Evolutionary conservation across 495 filamentous ascomycete genomes (phyloP), one percentile per base, ranked within the genome.

Genomic region (Annulohypoxylon bovei): DNA sequence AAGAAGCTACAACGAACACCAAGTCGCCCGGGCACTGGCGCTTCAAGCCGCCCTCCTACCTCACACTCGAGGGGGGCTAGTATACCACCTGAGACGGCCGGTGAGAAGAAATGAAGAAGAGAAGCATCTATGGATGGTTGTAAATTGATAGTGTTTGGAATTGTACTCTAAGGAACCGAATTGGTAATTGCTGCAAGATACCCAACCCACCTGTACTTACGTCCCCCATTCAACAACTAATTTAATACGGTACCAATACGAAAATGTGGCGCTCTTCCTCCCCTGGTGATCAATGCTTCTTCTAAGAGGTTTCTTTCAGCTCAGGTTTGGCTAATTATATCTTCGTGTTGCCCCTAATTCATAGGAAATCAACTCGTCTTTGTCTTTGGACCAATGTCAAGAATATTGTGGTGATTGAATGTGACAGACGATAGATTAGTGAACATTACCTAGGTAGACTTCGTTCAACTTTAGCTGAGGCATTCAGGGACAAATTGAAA

Each of bases 1-100:
- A 81, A 78, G 65, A 86, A 82, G 72, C 56, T 81, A 33, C 70
- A 65, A 73, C 73, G 72, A 61, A 68, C 80, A 30, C 65, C 69
- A 20, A 70, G 68, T 37, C 73, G 78, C 4, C 77, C 78, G 5
- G 75, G 66, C 2, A 79, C 70, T 14, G 57, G 58, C 20, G 61
- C 49, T 16, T 58, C 60, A 1, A 75, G 70, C 49, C 72, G 62
- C 8, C 70, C 75, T 1, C 52, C 75, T 37, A 75, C 75, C 1
- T 50, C 69, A 7, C 70, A 73, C 55, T 72, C 73, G 47, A 64
- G 72, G 22, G 61, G 67, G 18, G 72, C 28, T n/a, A 75, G 72
- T 44, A 62, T 68, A 18, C 70, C 59, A 28, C 70, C 70, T 30
- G 65, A 72, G 49, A 67, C 53, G 33, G 20, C 23, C 5, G 49